Percentiles rank a stretch among this genome's conserved stretches.
Evolutionary conservation across 495 filamentous ascomycete species (phyloP).

Genomic region (Corynascus novoguineensis): DNA sequence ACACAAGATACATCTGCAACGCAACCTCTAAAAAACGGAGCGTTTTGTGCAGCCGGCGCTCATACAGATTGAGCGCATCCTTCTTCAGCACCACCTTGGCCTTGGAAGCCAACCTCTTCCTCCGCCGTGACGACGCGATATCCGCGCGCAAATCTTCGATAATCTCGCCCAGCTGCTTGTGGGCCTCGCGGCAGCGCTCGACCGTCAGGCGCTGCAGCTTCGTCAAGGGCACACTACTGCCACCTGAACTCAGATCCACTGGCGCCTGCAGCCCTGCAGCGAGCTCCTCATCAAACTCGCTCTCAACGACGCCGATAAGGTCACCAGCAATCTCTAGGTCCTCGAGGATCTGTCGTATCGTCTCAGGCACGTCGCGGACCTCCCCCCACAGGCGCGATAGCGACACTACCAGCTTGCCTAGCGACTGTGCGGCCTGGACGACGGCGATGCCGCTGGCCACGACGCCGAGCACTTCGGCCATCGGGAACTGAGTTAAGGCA

Average conservation of each 20-base stretch:
- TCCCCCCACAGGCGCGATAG: constrained; percentile 33
- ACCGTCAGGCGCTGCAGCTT: constrained; percentile 9
- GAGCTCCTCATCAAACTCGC: constrained; percentile 3
- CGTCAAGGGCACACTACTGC: neutral
- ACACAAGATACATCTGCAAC: constrained; percentile 26
- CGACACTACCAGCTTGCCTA: constrained; percentile 28
- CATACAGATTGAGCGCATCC: constrained; percentile 20
- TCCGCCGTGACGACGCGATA: constrained; percentile 14
- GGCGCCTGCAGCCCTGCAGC: too few species aligned
- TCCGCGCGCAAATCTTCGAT: constrained; percentile 22
- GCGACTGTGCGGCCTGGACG: constrained; percentile 22
- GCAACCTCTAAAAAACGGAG: constrained; percentile 18
- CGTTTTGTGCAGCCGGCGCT: constrained; percentile 21
- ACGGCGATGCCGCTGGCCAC: constrained; percentile 38
- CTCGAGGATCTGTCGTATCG: constrained; percentile 25
- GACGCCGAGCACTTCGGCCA: constrained; percentile 32
- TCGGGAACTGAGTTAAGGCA: neutral
- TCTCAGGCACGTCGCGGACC: constrained; percentile 31
- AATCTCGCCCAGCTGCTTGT: constrained; percentile 16
- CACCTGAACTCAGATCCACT: neutral
- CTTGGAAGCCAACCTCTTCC: constrained; percentile 18
- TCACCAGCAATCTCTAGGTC: constrained; percentile 29
- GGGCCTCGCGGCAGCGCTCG: constrained; percentile 20
- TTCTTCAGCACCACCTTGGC: constrained; percentile 28
- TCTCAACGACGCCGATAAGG: constrained; percentile 22